Base-by-base conservation (phyloP, 2,329 filamentous ascomycete species). In the Alternaria alternata region DNA sequence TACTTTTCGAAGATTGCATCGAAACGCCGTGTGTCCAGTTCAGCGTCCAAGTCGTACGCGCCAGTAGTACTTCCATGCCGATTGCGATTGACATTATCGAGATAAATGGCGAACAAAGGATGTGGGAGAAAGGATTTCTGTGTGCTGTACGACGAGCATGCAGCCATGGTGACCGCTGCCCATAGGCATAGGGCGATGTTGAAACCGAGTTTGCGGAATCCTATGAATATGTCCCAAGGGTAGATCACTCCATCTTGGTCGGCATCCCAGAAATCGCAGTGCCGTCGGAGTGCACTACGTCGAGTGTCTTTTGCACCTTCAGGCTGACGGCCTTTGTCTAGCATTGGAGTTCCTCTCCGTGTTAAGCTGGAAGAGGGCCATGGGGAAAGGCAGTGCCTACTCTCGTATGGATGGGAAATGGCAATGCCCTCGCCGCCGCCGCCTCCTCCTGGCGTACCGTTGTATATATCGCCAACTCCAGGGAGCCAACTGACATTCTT, bases 251-350 rank as follows among this genome's bases (percentile, higher is more conserved):
- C 61, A 24, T 66, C 63, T 7, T 53, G 32, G 41, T 66, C 58
- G n/a, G 43, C 41, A 39, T 66, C 59, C 64, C 65, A 68, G 54
- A 69, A 66, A 46, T 65, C 65, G 46, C 65, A 66, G 42, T 69
- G 65, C 3, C 54, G 56, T 22, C 51, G 64, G 1, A 68, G 64
- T 1, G 66, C 57, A 16, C 51, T 65, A n/a, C 60, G 64, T 14
- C 48, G 43, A 18, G 18, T 59, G 22, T 59, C 52, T 18, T 51
- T n/a, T 7, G 12, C 47, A 12, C 4, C 3, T 14, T 4, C 7
- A 49, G 22, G 32, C 3, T 22, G 7, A 7, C 24, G 16, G 43
- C 18, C 18, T 16, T 36, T 26, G 38, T 34, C 30, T 14, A 34
- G 20, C 22, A 9, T 20, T 34, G 41, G 30, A 20, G 7, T 34